These are phyloP conservation scores for Pezicula radicicola DNA, from an alignment of 2,329 filamentous ascomycete genomes.

Conservation along the genomic window DNA sequence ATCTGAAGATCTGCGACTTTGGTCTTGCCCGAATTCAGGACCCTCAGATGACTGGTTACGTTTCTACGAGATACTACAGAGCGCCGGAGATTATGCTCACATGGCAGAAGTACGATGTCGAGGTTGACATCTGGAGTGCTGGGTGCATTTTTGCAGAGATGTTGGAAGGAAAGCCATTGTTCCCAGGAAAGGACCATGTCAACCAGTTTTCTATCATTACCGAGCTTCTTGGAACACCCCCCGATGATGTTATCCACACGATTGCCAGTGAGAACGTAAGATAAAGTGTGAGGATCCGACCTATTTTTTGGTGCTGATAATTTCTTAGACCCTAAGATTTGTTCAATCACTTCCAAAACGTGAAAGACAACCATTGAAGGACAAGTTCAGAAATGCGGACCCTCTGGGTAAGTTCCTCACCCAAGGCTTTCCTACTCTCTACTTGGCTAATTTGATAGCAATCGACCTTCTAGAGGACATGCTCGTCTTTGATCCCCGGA, in stretches of 20 bases:
- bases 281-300: conserved; percentile 4
- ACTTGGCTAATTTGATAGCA: conserved; percentile 48
- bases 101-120: conserved; percentile 99
- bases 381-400: conserved; percentile 97
- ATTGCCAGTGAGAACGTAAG: conserved; percentile 97
- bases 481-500: conserved; percentile 98
- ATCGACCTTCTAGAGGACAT: conserved; percentile 93
- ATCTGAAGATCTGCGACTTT: conserved; percentile 99
- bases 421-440: conserved; percentile 8
- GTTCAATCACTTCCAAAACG: conserved; percentile 96
- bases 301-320: conserved; percentile 21
- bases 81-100: conserved; percentile 99
- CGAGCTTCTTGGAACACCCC: conserved; percentile 90
- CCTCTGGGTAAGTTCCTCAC: conserved; percentile 59
- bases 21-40: conserved; percentile 96
- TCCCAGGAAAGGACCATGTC: conserved; percentile 98
- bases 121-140: conserved; percentile 99
- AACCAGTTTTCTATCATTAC: conserved; percentile 99
- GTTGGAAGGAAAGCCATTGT: conserved; percentile 96
- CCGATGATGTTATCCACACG: conserved; percentile 96
- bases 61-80: conserved; percentile 97
- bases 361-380: conserved; percentile 77
- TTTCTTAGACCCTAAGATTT: conserved; percentile 79
- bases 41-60: conserved; percentile 99
- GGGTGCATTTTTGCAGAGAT: conserved; percentile 99